These are phyloP conservation scores for Lasiodiplodia theobromae DNA, from an alignment of 2,329 filamentous ascomycete genomes.

Conservation along the genomic window DNA sequence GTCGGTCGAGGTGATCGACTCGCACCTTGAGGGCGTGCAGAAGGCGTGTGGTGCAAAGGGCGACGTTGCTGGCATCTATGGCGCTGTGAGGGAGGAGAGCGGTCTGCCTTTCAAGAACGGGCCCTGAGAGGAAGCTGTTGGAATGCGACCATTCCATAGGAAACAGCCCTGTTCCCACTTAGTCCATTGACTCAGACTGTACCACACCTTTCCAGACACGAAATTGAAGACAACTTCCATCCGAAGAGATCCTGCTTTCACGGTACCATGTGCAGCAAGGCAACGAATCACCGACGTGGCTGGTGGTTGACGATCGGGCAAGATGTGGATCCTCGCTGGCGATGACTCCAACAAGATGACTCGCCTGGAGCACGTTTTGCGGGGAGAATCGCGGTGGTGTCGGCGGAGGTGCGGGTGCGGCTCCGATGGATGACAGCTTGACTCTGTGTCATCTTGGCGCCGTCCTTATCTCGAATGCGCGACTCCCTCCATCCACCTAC, in stretches of 20 bases:
- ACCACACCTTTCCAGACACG: neutral
- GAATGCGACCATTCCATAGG: neutral
- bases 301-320: neutral
- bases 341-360: conserved; percentile 24
- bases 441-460: conserved; percentile 11
- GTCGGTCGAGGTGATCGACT: conserved; percentile 71
- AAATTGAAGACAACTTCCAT: neutral
- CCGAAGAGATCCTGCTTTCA: neutral
- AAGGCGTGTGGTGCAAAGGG: conserved; percentile 73
- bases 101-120: conserved; percentile 76
- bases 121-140: neutral
- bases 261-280: neutral
- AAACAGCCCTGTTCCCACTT: neutral
- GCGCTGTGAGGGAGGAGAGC: conserved; percentile 75
- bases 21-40: conserved; percentile 73
- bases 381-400: neutral
- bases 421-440: conserved; percentile 1
- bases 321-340: neutral
- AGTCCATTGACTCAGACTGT: neutral
- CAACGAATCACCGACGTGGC: neutral
- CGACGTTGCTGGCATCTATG: conserved; percentile 85
- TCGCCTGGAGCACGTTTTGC: conserved; percentile 4
- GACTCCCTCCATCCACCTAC: neutral
- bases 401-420: neutral
- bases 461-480: conserved; percentile 11